Conservation (phyloP, 805 yeast genomes). For the Candida maesae region DNA sequence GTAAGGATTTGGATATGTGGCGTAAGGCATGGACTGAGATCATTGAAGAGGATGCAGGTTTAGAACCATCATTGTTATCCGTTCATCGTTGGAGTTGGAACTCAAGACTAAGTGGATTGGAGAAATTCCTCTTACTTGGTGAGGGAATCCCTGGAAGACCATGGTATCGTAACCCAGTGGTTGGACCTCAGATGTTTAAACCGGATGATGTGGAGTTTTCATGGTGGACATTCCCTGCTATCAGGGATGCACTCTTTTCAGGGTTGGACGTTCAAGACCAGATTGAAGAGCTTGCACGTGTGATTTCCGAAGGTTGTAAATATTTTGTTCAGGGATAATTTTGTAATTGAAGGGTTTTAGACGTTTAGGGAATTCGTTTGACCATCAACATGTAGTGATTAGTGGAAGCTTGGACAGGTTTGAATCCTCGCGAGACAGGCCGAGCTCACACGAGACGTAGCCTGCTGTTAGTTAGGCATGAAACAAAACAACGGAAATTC, state of each 20-base stretch:
- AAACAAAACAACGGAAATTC: too few relatives aligned
- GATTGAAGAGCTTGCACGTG: constrained; percentile 39
- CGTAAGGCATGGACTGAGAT: constrained; percentile 58
- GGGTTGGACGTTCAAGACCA: constrained; percentile 53
- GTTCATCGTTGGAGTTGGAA: constrained; percentile 81
- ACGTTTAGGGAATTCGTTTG: too few relatives aligned
- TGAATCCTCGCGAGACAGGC: too few relatives aligned
- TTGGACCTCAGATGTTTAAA: constrained; percentile 63
- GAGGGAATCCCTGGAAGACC: constrained; percentile 43
- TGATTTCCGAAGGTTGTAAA: constrained; percentile 14
- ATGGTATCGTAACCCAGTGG: constrained; percentile 64
- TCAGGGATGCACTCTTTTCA: constrained; percentile 64
- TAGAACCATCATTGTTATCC: constrained; percentile 71
- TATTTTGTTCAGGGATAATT: constrained; percentile 13
- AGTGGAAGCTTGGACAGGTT: too few relatives aligned
- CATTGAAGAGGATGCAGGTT: constrained; percentile 47
- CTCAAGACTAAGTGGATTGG: constrained; percentile 53
- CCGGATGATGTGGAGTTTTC: constrained; percentile 44
- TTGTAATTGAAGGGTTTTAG: too few relatives aligned
- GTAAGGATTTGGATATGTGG: constrained; percentile 52
- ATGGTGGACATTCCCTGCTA: constrained; percentile 71
- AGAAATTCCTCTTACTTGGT: constrained; percentile 45
- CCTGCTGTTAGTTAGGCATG: too few relatives aligned
- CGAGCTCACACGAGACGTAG: too few relatives aligned
- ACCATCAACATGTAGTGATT: too few relatives aligned